Conservation (phyloP, 1,284 basidiomycete genomes). For the Sanghuangporus sanghuang region DNA sequence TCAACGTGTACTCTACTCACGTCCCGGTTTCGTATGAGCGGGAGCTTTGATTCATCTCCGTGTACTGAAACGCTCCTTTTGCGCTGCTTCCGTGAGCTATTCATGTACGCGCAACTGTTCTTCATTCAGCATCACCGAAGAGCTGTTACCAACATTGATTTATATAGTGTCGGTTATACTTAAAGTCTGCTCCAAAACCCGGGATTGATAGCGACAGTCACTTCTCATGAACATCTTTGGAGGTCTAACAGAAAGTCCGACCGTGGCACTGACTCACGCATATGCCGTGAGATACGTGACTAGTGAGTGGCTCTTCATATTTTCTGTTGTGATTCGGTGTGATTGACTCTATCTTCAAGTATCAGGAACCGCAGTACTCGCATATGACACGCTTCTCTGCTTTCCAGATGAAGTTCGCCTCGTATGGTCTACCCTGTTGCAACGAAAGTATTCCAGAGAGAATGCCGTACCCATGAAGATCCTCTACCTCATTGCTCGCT, state of each 20-base stretch:
- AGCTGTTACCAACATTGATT: too few species aligned
- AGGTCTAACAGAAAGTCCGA: neutral
- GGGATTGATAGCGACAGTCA: too few species aligned
- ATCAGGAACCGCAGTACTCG: neutral
- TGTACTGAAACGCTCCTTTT: too few species aligned
- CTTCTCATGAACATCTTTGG: neutral
- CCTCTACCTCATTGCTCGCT: constrained; percentile 4
- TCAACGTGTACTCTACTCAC: too few species aligned
- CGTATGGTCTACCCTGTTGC: neutral
- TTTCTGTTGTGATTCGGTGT: neutral
- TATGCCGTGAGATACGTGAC: neutral
- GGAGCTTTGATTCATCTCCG: too few species aligned
- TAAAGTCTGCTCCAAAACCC: too few species aligned
- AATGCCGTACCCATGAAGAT: neutral
- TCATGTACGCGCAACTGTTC: too few species aligned
- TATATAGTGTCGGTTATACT: too few species aligned
- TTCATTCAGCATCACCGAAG: too few species aligned
- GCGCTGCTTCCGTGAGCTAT: too few species aligned
- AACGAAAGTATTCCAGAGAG: too few species aligned
- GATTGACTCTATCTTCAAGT: neutral
- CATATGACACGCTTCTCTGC: constrained; percentile 5
- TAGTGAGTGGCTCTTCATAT: neutral
- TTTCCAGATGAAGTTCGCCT: neutral
- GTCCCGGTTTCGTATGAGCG: too few species aligned
- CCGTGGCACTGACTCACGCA: neutral